A percentile compares a stretch with the other conserved stretches of the same genome.
Conservation (phyloP, 306 rosid genomes). For the Malus sieversii region DNA sequence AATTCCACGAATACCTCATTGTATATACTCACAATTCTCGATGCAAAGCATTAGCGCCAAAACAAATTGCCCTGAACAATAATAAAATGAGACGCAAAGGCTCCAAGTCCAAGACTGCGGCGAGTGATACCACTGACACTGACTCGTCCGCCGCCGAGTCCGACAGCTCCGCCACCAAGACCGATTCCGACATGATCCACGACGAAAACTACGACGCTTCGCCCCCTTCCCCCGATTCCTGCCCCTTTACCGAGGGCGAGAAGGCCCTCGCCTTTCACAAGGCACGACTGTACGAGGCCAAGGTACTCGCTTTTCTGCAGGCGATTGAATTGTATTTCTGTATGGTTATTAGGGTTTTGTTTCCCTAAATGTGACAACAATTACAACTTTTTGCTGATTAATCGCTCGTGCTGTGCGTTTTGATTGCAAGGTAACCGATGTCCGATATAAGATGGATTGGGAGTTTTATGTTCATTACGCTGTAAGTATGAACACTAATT, state of each 20-base stretch:
- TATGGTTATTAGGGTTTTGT: neutral
- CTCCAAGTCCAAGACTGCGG: conserved; percentile 36
- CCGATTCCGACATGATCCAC: conserved; percentile 30
- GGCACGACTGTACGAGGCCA: conserved; percentile 49
- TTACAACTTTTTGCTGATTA: neutral
- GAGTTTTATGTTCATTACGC: conserved; percentile 59
- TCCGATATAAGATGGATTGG: conserved; percentile 34
- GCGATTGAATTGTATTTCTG: neutral
- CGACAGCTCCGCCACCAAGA: conserved; percentile 19
- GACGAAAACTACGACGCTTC: conserved; percentile 7
- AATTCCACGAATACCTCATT: neutral
- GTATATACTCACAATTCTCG: neutral
- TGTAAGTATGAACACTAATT: conserved; percentile 28
- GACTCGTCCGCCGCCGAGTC: conserved; percentile 35
- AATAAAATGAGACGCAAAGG: conserved; percentile 10
- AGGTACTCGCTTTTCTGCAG: conserved; percentile 24
- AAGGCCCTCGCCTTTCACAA: conserved; percentile 54
- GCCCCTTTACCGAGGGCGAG: conserved; percentile 46
- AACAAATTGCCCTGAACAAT: neutral
- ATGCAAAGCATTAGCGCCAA: neutral
- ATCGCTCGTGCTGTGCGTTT: neutral
- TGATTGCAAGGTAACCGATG: conserved; percentile 41
- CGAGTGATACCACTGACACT: neutral
- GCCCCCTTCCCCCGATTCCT: conserved; percentile 24
- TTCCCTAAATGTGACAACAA: neutral